phyloP scores from a whole-genome alignment of 2,329 filamentous ascomycete species.

The Penicillium sp. region DNA sequence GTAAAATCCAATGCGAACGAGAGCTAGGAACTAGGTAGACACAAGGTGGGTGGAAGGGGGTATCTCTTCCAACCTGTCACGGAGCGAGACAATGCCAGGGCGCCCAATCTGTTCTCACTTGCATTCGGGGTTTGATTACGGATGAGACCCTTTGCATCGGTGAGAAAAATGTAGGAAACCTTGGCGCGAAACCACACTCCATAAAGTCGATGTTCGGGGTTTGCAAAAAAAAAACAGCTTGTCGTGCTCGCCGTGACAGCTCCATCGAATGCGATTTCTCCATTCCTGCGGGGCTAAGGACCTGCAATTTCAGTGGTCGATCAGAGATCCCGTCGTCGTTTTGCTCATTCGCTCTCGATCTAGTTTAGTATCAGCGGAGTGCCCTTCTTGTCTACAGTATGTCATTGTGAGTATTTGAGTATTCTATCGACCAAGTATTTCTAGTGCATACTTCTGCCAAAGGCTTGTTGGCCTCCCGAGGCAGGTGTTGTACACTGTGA shows the following conservation, averaged over 20 bases:
- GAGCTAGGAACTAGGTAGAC: conserved; percentile 1
- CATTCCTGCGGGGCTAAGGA: conserved; percentile 18
- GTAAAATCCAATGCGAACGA: conserved; percentile 15
- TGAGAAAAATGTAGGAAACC: not conserved
- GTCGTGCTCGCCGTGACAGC: conserved; percentile 11
- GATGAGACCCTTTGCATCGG: not conserved
- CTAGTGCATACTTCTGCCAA: not conserved
- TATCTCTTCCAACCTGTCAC: not conserved
- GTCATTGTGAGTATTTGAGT: not conserved
- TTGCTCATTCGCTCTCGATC: conserved; percentile 7
- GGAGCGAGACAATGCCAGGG: not conserved
- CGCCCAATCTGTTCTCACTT: not conserved
- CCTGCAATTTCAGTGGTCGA: conserved; percentile 15
- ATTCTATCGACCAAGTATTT: not conserved
- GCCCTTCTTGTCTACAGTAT: not conserved
- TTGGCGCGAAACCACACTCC: not conserved
- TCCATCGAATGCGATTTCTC: conserved; percentile 13
- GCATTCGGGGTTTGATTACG: not conserved
- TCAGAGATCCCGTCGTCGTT: conserved; percentile 10
- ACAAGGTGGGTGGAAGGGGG: not conserved
- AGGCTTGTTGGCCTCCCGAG: not conserved
- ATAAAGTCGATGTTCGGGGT: not conserved
- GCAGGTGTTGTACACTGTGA: too few species aligned
- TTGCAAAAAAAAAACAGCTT: conserved; percentile 1
- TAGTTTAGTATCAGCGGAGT: conserved; percentile 9